Evolutionary conservation across 2,329 filamentous ascomycete genomes (phyloP), one percentile per base, ranked within the genome.

Genomic region (Keithomyces neogunnii): DNA sequence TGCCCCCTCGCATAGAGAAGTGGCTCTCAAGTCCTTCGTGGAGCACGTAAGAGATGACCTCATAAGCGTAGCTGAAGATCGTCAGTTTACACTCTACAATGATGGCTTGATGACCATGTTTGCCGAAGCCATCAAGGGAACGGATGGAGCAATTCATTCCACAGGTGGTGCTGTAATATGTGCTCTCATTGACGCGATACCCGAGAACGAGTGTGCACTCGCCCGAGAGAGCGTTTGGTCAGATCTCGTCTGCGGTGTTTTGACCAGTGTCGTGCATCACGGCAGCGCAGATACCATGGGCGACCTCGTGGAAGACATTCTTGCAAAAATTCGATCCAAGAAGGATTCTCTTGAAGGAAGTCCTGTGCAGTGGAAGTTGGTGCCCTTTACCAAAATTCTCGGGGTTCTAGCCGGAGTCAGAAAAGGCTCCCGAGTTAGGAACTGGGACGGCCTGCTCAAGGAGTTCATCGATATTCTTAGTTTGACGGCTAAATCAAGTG

Each of bases 81-180:
- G 76, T 40, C 78, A 84, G 54, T 80, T 81, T 54, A 73, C 75
- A 10, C 75, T 89, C 11, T 96, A 96, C 65, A 85, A 86, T 56
- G 84, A 95, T 63, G 93, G 92, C 51, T 69, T 96, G 45, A 96
- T 96, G 89, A 88, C 83, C 19, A 85, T 97, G 75, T 89, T 96
- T 62, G 84, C 89, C 3, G 92, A 97, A 67, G 85, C 91, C 7
- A 77, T 81, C 59, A 85, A 86, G 66, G 78, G 81, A 13, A 76
- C 81, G 11, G 80, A 82, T 2, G 61, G 75, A 47, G 75, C 73
- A 1, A 68, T 85, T 45, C 82, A 85, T 60, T 85, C 82, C 2
- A 77, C 76, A 11, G 81, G 78, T 2, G 66, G 77, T 2, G 71
- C 76, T 6, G 72, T 84, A 11, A 71, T 82, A 49, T 68, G 70